Base-by-base conservation (phyloP, 2,329 filamentous ascomycete genomes). In the Cryphonectria naterciae region DNA sequence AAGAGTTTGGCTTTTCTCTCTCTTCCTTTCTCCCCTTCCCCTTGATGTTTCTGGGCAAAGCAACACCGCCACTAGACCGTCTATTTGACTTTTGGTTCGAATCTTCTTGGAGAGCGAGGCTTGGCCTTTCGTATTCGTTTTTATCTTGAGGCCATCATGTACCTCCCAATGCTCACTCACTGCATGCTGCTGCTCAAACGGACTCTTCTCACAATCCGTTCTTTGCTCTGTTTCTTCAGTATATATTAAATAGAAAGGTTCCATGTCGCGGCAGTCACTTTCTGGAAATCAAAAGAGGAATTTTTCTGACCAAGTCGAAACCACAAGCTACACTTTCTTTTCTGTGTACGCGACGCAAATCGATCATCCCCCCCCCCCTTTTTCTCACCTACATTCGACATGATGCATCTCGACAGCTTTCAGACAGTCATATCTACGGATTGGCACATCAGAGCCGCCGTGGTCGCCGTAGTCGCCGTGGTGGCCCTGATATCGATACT, bases 381-480 rank as follows among this genome's bases (percentile, higher is more conserved):
- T 19, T 8, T 11, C n/a, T 49, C 7, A 39, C 8, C 22, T n/a
- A 49, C 7, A 49, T 54, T 78, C 77, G 71, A 32, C 56, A 62
- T 17, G 19, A 68, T 62, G 56, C 25, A 32, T 61, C 43, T 39
- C 25, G 25, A 37, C 28, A 28, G 32, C n/a, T n/a, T 68, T 15
- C n/a, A 68, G 5, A 61, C 65, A 25, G 54, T 32, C 10, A 28
- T 8, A n/a, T 63, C 67, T 32, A 8, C 67, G 22, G 67, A 68
- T 11, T 63, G 58, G 67, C 41, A 63, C 13, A 32, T 68, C 13
- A 68, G 62, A 49, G 67, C 15, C 28, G 35, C 43, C 22, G 19
- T 39, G 52, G 52, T 32, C 11, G 58, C 43, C 22, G 19, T 39
- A 37, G 52, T 32, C 11, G 58, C 22, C 6, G 32, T 39, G n/a